phyloP scores from a whole-genome alignment of 768 basidiomycete genomes.

The Pulveroboletus ravenelii region DNA sequence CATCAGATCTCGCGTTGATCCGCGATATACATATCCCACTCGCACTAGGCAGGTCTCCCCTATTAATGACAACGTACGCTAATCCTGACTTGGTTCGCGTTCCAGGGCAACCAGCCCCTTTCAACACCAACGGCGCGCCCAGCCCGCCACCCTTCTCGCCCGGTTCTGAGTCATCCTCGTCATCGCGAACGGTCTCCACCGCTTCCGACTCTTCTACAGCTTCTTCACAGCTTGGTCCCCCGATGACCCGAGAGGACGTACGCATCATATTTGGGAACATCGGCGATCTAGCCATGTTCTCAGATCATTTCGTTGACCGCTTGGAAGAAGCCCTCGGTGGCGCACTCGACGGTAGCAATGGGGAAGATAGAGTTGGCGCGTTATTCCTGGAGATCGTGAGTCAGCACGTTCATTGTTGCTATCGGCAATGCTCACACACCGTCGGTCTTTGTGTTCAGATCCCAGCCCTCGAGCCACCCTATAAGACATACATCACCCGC shows the following conservation, averaged over 20 bases:
- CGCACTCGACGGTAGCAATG: conserved; percentile 56
- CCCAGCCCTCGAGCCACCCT: conserved; percentile 64
- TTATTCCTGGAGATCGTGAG: conserved; percentile 68
- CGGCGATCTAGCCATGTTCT: conserved; percentile 65
- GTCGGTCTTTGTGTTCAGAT: conserved; percentile 40
- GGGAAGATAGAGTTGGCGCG: conserved; percentile 66
- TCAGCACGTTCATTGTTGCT: conserved; percentile 12
- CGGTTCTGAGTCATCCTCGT: conserved; percentile 34
- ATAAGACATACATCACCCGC: conserved; percentile 76
- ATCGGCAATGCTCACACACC: neutral
- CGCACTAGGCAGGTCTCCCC: conserved; percentile 55
- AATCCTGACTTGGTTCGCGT: conserved; percentile 6
- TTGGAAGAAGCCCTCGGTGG: conserved; percentile 64
- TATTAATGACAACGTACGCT: conserved; percentile 1
- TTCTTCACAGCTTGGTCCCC: conserved; percentile 45
- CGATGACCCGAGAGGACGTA: conserved; percentile 69
- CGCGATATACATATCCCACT: conserved; percentile 75
- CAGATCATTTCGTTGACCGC: conserved; percentile 59
- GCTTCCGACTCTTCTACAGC: conserved; percentile 50
- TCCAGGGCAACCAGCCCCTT: conserved; percentile 39
- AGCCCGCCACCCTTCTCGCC: conserved; percentile 27
- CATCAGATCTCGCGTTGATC: conserved; percentile 76
- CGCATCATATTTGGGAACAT: conserved; percentile 76
- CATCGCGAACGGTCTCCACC: conserved; percentile 37
- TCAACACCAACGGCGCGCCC: conserved; percentile 26